These are phyloP conservation scores for Stipa capillata DNA, from an alignment of 176 grass and related monocot genomes.

Conservation along the genomic window DNA sequence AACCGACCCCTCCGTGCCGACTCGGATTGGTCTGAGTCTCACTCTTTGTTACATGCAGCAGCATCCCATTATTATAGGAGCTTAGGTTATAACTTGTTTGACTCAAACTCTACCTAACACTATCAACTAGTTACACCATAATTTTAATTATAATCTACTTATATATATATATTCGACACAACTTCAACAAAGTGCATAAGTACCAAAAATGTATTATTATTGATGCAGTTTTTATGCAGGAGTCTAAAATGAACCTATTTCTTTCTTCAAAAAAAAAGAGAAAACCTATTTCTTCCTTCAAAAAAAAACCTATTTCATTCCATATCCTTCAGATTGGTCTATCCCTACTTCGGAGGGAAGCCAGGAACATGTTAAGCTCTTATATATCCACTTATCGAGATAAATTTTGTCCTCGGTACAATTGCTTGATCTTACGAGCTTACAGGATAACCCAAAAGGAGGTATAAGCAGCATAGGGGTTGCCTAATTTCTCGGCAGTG, in stretches of 20 bases:
- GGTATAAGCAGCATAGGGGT: neutral
- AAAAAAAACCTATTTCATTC: neutral
- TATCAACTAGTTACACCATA: too few species aligned
- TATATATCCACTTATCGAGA: neutral
- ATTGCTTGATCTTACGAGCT: neutral
- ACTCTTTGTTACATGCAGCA: too few species aligned
- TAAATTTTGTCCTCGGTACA: neutral
- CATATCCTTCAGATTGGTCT: constrained; percentile 1
- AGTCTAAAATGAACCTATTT: neutral
- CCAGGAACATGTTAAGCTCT: neutral
- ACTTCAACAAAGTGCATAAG: too few species aligned
- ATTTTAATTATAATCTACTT: too few species aligned
- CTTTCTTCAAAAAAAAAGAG: neutral
- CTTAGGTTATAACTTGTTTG: too few species aligned
- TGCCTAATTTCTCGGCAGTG: neutral
- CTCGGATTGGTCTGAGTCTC: too few species aligned
- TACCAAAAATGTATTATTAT: neutral
- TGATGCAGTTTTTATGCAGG: neutral
- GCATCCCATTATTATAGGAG: too few species aligned
- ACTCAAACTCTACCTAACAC: too few species aligned
- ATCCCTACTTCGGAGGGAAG: neutral
- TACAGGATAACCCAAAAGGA: neutral
- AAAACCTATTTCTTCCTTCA: neutral
- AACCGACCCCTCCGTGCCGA: too few species aligned
- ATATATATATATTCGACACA: too few species aligned